A percentile compares a stretch with the other conserved stretches of the same genome.
These are phyloP conservation scores for Ilyonectria mors-panacis DNA, from an alignment of 2,329 filamentous ascomycete species.

Conservation along the genomic window DNA sequence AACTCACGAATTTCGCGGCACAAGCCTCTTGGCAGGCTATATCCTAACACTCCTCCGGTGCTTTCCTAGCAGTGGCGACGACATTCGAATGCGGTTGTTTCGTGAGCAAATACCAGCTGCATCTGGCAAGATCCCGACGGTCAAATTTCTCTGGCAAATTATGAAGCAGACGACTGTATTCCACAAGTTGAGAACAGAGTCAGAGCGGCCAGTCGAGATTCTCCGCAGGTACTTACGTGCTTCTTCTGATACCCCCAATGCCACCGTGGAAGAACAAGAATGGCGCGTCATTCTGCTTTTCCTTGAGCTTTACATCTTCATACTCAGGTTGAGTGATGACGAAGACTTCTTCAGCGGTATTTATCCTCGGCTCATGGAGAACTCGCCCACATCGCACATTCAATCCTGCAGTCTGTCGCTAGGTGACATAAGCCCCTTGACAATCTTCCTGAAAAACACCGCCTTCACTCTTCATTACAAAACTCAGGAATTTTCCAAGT, in stretches of 20 bases:
- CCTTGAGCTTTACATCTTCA: constrained; percentile 93
- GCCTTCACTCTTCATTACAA: constrained; percentile 93
- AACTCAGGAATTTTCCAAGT: constrained; percentile 71
- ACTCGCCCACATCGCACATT: constrained; percentile 62
- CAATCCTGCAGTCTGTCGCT: constrained; percentile 79
- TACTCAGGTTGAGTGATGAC: constrained; percentile 93
- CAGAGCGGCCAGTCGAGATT: constrained; percentile 48
- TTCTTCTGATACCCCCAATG: constrained; percentile 46
- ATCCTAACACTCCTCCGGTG: constrained; percentile 87
- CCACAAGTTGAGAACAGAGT: constrained; percentile 49
- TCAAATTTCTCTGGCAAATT: constrained; percentile 84
- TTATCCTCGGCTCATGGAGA: constrained; percentile 56
- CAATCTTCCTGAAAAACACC: constrained; percentile 89
- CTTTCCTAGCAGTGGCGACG: constrained; percentile 85
- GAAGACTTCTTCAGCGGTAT: constrained; percentile 88
- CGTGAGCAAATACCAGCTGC: constrained; percentile 61
- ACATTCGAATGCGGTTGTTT: constrained; percentile 95
- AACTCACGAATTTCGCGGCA: constrained; percentile 50
- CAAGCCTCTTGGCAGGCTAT: constrained; percentile 86
- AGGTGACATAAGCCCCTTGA: constrained; percentile 79
- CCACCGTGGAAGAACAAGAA: constrained; percentile 64
- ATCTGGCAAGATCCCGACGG: constrained; percentile 70
- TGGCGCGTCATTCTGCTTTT: constrained; percentile 94
- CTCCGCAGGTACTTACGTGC: constrained; percentile 51
- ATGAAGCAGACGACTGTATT: constrained; percentile 62